Evolutionary conservation across 2,329 filamentous ascomycete species (phyloP), one percentile per base, ranked within the genome.

Genomic region (Sphaerulina vaccinii): DNA sequence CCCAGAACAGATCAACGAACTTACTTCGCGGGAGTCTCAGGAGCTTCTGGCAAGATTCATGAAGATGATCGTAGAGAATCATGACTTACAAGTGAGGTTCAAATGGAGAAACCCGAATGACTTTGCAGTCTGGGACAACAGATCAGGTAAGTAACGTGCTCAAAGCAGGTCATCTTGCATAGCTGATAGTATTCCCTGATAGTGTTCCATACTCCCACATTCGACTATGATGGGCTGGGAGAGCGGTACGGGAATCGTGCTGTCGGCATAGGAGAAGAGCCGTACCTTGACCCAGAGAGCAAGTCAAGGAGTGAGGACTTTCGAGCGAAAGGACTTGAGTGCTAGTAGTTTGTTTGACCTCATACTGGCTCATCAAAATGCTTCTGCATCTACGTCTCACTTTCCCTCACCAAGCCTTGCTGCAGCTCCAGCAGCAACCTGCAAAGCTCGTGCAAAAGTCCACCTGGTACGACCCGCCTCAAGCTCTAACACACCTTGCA

Each of bases 391-490:
- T n/a, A n/a, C n/a, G n/a, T n/a, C n/a, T n/a, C n/a, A n/a, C n/a
- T n/a, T n/a, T n/a, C n/a, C n/a, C n/a, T n/a, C n/a, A n/a, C n/a
- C n/a, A n/a, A n/a, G n/a, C n/a, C n/a, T n/a, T n/a, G 37, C 36
- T 16, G 50, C 44, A 10, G 23, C 43, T 11, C 18, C 16, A 7
- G 36, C 32, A 2, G 50, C 43, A 19, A 43, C 37, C 3, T 35
- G 18, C 38, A 52, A 38, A 8, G 86, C 85, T 60, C 81, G 79
- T 2, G 84, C 77, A 19, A 89, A 76, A 0, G 79, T 79, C 10
- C 84, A 84, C 57, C 86, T 79, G 5, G 88, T 83, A 10, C 79
- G 73, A 9, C 83, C 85, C 63, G 90, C 86, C 68, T 90, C 87
- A 7, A 91, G 70, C 3, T 85, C 82, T 62, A 89, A 68, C 37